Conservation (phyloP, 169 alveolate genomes). For the Plasmodium berghei region DNA sequence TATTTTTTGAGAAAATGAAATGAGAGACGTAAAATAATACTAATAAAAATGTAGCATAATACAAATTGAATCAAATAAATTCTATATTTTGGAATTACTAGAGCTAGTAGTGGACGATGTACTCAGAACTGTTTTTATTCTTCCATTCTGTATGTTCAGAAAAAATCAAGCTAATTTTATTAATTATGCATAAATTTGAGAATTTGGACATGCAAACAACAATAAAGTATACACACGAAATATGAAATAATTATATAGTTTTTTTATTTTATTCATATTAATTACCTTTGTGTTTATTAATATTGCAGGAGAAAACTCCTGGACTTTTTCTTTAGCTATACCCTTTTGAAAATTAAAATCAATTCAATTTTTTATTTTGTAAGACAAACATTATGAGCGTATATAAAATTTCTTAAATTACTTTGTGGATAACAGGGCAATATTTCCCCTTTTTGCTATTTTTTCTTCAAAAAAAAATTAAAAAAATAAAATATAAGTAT, state of each 20-base stretch:
- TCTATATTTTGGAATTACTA: constrained; percentile 19
- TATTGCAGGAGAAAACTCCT: constrained; percentile 90
- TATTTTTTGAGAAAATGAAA: constrained; percentile 1
- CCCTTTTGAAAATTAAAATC: constrained; percentile 76
- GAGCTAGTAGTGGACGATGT: constrained; percentile 78
- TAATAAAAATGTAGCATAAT: background rate
- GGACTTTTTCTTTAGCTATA: constrained; percentile 81
- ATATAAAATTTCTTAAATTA: constrained; percentile 3
- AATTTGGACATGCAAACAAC: too few species aligned
- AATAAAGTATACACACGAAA: too few species aligned
- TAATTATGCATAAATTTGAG: background rate
- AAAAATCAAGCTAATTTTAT: background rate
- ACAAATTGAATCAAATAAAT: background rate
- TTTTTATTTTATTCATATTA: too few species aligned
- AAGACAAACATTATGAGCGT: background rate
- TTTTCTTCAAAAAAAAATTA: constrained; percentile 28
- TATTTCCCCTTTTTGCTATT: constrained; percentile 71
- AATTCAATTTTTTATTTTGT: background rate
- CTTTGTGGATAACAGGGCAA: constrained; percentile 91
- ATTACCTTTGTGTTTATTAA: constrained; percentile 87
- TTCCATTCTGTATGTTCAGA: constrained; percentile 80
- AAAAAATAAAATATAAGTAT: background rate
- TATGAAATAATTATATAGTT: too few species aligned
- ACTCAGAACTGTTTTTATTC: constrained; percentile 83
- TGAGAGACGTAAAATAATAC: background rate